phyloP scores from a whole-genome alignment of 371 early-diverging fungal species.

The Lichtheimia corymbifera region DNA sequence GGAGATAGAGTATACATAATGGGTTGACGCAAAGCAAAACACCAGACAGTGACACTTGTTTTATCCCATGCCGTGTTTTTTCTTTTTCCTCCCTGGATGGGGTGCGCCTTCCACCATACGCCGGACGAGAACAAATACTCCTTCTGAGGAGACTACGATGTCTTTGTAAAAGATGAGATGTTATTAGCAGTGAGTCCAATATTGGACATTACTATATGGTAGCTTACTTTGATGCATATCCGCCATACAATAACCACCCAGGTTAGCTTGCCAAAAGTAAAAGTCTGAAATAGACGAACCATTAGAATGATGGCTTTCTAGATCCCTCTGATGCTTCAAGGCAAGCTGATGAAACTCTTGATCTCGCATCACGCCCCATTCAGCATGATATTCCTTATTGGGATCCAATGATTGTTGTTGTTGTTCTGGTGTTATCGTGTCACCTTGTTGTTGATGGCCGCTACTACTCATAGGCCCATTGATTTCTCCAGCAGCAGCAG shows the following conservation, averaged over 20 bases:
- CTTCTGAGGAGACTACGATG: constrained; percentile 43
- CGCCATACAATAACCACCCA: constrained; percentile 55
- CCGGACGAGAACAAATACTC: constrained; percentile 37
- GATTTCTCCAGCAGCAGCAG: background rate
- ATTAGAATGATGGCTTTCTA: constrained; percentile 35
- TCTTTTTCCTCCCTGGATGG: constrained; percentile 49
- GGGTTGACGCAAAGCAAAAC: too few relatives aligned
- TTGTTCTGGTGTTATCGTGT: background rate
- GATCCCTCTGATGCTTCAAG: constrained; percentile 45
- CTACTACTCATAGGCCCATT: background rate
- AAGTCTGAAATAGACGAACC: constrained; percentile 36
- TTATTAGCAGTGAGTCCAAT: background rate
- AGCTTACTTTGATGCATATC: constrained; percentile 47
- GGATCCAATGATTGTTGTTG: constrained; percentile 6
- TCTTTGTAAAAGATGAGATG: constrained; percentile 13
- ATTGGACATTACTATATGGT: too few relatives aligned
- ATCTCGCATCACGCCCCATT: constrained; percentile 51
- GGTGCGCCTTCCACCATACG: constrained; percentile 49
- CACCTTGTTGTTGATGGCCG: background rate
- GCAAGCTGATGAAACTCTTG: constrained; percentile 49
- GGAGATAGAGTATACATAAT: too few relatives aligned
- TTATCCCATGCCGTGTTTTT: constrained; percentile 20
- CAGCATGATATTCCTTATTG: constrained; percentile 31
- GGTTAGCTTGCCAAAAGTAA: constrained; percentile 54
- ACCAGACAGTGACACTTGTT: background rate